Evolutionary conservation across 345 rosid genomes (phyloP).

Genomic region (Salix caprea): DNA sequence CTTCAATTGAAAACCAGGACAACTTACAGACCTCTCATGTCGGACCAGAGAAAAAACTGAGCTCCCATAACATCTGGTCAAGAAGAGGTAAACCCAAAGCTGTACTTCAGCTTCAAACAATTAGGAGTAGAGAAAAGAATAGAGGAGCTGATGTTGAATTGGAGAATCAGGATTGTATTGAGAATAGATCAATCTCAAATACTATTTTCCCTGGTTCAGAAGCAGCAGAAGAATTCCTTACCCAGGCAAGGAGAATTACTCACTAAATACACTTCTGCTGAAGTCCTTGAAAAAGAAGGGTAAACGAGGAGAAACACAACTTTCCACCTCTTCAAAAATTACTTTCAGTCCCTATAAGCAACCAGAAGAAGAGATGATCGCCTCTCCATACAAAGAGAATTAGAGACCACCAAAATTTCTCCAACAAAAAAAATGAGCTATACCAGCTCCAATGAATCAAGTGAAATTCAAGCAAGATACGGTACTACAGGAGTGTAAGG

Average conservation of each 20-base stretch:
- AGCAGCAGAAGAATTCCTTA: slow-evolving; percentile 48
- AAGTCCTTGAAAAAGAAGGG: slow-evolving; percentile 44
- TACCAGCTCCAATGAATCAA: no score
- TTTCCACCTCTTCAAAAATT: slow-evolving; percentile 26
- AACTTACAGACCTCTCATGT: slow-evolving; percentile 27
- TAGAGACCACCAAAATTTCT: slow-evolving; percentile 15
- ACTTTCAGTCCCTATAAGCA: slow-evolving; percentile 25
- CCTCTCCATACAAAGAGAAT: slow-evolving; percentile 48
- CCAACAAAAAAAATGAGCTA: no score
- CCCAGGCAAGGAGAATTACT: slow-evolving; percentile 78
- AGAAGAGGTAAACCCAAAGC: slow-evolving; percentile 67
- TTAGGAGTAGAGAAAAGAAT: slow-evolving; percentile 37
- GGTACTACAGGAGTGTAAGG: no score
- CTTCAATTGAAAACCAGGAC: slow-evolving; percentile 28
- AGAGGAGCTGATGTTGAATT: slow-evolving; percentile 20
- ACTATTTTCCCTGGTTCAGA: slow-evolving; percentile 29
- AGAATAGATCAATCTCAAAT: slow-evolving; percentile 24
- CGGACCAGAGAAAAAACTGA: slow-evolving; percentile 30
- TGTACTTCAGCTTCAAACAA: slow-evolving; percentile 54
- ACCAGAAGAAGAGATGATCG: slow-evolving; percentile 28
- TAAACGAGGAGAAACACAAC: slow-evolving; percentile 37
- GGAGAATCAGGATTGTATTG: slow-evolving; percentile 23
- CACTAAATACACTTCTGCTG: slow-evolving; percentile 50
- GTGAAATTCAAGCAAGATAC: no score
- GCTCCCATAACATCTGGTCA: slow-evolving; percentile 54